Evolutionary conservation across 2,329 filamentous ascomycete species (phyloP).

Genomic region (Tympanopsis confertula): DNA sequence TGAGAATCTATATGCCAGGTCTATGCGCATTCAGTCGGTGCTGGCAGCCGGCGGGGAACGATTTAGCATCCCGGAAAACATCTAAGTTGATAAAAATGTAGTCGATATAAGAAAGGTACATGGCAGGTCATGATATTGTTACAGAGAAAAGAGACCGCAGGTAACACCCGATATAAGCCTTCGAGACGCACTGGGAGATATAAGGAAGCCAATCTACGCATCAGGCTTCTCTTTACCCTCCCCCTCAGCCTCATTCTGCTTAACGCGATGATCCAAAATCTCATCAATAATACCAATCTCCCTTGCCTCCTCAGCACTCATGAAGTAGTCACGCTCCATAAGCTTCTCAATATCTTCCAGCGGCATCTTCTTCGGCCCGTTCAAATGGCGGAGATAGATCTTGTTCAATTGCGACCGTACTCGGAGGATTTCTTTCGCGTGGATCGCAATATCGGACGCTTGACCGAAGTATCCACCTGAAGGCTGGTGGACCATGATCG

Average conservation of each 20-base stretch:
- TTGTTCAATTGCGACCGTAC: constrained; percentile 76
- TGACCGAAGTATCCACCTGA: constrained; percentile 60
- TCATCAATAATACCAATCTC: constrained; percentile 88
- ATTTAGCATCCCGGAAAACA: too few species aligned
- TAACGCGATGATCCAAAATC: constrained; percentile 59
- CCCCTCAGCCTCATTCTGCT: constrained; percentile 8
- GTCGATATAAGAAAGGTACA: too few species aligned
- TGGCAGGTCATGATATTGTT: too few species aligned
- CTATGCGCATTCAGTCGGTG: too few species aligned
- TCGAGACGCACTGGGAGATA: too few species aligned
- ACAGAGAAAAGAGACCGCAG: too few species aligned
- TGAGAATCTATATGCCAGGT: too few species aligned
- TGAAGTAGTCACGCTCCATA: constrained; percentile 95
- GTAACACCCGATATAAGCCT: too few species aligned
- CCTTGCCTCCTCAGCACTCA: constrained; percentile 77
- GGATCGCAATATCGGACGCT: constrained; percentile 80
- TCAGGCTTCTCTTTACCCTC: constrained; percentile 16
- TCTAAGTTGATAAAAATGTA: too few species aligned
- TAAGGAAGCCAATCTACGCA: too few species aligned
- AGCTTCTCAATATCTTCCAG: constrained; percentile 79
- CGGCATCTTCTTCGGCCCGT: constrained; percentile 64
- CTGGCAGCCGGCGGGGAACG: too few species aligned
- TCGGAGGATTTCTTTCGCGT: constrained; percentile 89
- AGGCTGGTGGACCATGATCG: constrained; percentile 96
- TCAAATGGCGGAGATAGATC: constrained; percentile 81